Evolutionary conservation across 1,139 yeast genomes (phyloP).

Genomic region (Pichia sp.): DNA sequence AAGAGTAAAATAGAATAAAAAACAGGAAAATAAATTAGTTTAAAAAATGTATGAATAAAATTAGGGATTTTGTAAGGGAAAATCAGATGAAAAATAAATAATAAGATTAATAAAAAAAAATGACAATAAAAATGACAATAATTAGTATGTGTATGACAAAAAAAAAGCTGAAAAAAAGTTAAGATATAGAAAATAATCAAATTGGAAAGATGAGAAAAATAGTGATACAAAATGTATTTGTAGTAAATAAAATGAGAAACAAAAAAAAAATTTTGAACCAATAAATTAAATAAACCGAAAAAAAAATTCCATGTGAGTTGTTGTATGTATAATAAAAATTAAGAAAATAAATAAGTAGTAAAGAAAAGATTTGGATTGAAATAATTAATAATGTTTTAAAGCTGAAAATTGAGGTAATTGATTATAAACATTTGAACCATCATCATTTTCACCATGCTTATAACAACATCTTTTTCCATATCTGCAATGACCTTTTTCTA

Average conservation of each 20-base stretch:
- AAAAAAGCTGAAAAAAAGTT: neutral
- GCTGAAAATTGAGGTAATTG: conserved; percentile 1
- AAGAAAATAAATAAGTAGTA: neutral
- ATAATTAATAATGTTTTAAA: conserved; percentile 1
- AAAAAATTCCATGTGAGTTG: no score
- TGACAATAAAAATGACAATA: neutral
- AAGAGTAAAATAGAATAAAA: neutral
- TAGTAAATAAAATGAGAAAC: no score
- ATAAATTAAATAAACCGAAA: no score
- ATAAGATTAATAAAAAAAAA: neutral
- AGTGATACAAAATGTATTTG: no score
- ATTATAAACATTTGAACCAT: conserved; percentile 11
- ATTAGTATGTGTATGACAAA: no score
- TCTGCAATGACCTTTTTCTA: conserved; percentile 73
- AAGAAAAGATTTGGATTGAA: neutral
- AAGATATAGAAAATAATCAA: neutral
- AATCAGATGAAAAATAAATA: no score
- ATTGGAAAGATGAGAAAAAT: neutral
- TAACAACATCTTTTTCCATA: conserved; percentile 91
- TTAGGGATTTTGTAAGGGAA: no score
- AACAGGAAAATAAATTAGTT: neutral
- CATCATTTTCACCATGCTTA: conserved; percentile 54
- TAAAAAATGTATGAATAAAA: no score
- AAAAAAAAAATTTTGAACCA: no score
- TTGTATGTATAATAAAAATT: no score